phyloP scores from a whole-genome alignment of 176 grass and related monocot species.

The Oryza glaberrima region DNA sequence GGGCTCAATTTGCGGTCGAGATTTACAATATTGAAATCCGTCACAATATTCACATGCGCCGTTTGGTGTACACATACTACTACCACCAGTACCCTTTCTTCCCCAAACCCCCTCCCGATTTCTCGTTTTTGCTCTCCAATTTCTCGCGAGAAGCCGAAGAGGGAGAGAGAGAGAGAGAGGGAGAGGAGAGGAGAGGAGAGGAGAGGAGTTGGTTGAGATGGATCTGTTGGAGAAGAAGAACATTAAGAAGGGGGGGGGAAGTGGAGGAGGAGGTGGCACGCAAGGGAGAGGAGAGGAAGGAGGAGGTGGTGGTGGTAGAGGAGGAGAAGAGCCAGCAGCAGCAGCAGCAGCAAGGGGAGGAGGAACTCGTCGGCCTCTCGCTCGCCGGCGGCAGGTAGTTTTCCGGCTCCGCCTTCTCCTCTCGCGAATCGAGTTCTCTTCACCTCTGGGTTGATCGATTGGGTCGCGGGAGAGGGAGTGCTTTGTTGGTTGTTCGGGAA shows the following conservation, averaged over 20 bases:
- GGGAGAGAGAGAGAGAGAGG: neutral
- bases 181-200: neutral
- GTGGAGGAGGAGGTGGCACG: neutral
- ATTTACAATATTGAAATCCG: neutral
- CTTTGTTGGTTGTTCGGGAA: neutral
- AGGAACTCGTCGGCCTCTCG: constrained; percentile 41
- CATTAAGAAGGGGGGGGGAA: constrained; percentile 40
- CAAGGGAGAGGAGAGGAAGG: constrained; percentile 20
- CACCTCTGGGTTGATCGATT: neutral
- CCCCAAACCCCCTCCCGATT: neutral
- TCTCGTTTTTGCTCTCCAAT: constrained; percentile 1
- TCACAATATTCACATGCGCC: constrained; percentile 44
- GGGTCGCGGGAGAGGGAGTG: neutral
- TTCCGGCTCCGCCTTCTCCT: neutral
- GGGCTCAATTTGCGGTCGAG: neutral
- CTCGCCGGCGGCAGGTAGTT: constrained; percentile 35
- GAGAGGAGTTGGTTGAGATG: constrained; percentile 31
- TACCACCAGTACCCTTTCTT: neutral
- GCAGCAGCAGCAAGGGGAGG: constrained; percentile 35
- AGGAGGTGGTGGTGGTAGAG: neutral
- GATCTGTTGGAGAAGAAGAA: constrained; percentile 56
- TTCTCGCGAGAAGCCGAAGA: neutral
- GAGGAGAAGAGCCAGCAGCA: neutral
- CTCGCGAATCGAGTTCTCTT: neutral
- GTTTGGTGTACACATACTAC: constrained; percentile 10